phyloP scores from a whole-genome alignment of 768 basidiomycete genomes.

The Obba rivulosa region DNA sequence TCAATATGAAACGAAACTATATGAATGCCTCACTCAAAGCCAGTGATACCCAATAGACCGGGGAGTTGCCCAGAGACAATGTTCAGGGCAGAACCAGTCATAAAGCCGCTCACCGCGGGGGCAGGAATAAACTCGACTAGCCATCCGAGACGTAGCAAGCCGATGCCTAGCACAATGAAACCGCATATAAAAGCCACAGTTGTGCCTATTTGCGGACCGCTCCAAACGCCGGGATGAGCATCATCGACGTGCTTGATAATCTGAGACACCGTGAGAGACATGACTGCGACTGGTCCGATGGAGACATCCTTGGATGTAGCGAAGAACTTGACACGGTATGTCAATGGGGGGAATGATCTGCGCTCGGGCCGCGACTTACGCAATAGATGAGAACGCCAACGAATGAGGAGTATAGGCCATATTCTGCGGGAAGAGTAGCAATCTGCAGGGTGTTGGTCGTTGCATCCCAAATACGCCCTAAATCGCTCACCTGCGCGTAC shows the following conservation, averaged over 20 bases:
- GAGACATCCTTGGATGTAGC: slow-evolving; percentile 97
- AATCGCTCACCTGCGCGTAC: slow-evolving; percentile 57
- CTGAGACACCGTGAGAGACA: slow-evolving; percentile 83
- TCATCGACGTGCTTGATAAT: slow-evolving; percentile 65
- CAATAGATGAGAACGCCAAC: slow-evolving; percentile 81
- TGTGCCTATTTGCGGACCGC: slow-evolving; percentile 71
- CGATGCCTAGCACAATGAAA: slow-evolving; percentile 86
- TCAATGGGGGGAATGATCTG: neutral
- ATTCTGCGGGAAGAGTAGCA: slow-evolving; percentile 78
- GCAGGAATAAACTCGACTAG: slow-evolving; percentile 89
- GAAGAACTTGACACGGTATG: slow-evolving; percentile 57
- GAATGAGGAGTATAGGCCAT: slow-evolving; percentile 91
- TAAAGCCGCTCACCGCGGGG: slow-evolving; percentile 81
- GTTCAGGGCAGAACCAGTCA: slow-evolving; percentile 93
- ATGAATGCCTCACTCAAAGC: slow-evolving; percentile 58
- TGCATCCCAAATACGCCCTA: neutral
- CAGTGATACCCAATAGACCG: slow-evolving; percentile 78
- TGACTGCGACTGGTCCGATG: slow-evolving; percentile 96
- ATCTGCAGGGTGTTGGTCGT: slow-evolving; percentile 39
- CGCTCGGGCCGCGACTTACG: slow-evolving; percentile 34
- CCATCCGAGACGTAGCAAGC: slow-evolving; percentile 88
- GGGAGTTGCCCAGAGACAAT: slow-evolving; percentile 87
- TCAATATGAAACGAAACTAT: neutral
- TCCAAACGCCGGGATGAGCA: slow-evolving; percentile 50
- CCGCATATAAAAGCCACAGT: slow-evolving; percentile 84